Base-by-base conservation (phyloP, 1,139 yeast species). In the Schwanniomyces etchellsii region DNA sequence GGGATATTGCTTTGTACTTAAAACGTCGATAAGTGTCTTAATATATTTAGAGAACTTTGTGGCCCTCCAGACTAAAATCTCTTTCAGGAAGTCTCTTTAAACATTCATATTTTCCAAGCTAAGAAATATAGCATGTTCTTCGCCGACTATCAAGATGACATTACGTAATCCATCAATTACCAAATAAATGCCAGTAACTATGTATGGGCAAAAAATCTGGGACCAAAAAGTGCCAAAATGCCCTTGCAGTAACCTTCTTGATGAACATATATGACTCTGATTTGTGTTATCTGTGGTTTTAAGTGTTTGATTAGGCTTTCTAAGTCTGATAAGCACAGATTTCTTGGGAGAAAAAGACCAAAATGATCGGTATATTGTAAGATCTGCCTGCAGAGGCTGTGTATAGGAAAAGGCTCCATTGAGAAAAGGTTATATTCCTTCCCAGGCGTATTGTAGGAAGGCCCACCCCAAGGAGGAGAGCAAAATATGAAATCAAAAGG, bases 391-490 rank as follows among this genome's bases (percentile, higher is more conserved):
- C 80, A 50, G 14, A 81, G 48, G 15, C 54, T 50, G n/a, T 64
- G 58, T 3, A 81, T 44, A 1, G 63, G 55, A 31, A 77, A 58
- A 2, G 93, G 89, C 32, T 58, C 48, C 70, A 64, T 52, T 28
- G 42, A 15, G 31, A 41, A 35, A 24, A 59, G 38, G 40, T 79
- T 77, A 58, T 75, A 83, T 1, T 50, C 44, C 1, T 60, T 61
- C 3, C 48, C 42, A 1, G 50, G 42, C 7, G 58, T 45, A 21
- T 26, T 56, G 55, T 89, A 91, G 4, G 59, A 52, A 0, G 93
- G 86, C 0, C 98, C 98, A 11, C 97, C 97, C 98, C 98, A 91
- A 0, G 97, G 97, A 1, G 97, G 97, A 4, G 96, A 85, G 15
- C 80, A 71, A 55, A 86, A 89, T 5, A 82, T 66, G 27, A 84